These are phyloP conservation scores for Sarcodon aspratus DNA, from an alignment of 768 basidiomycete genomes.

Conservation along the genomic window DNA sequence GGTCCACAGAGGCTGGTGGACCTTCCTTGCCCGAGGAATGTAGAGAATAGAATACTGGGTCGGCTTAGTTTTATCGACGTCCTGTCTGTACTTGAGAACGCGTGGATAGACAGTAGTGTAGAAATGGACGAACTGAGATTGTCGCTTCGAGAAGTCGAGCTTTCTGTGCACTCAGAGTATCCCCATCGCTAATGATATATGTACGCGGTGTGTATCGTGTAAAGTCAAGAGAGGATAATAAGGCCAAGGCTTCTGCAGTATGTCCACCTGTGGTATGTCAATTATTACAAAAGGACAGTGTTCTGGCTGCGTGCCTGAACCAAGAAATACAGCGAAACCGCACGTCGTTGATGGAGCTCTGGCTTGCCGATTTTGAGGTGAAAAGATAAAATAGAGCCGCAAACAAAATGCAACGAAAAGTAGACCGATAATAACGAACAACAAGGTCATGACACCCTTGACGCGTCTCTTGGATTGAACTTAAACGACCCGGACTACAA, in stretches of 20 bases:
- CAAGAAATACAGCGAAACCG: slow-evolving; percentile 76
- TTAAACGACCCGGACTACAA: neutral
- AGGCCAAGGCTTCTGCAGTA: slow-evolving; percentile 73
- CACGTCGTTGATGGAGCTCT: slow-evolving; percentile 17
- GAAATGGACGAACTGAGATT: slow-evolving; percentile 9
- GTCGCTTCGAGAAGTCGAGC: slow-evolving; percentile 49
- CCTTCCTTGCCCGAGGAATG: slow-evolving; percentile 80
- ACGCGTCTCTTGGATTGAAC: neutral
- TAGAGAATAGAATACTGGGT: slow-evolving; percentile 38
- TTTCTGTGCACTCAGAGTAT: slow-evolving; percentile 65
- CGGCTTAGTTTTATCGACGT: neutral
- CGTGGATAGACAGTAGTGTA: slow-evolving; percentile 1
- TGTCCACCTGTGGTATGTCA: slow-evolving; percentile 63
- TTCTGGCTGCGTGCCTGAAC: slow-evolving; percentile 57
- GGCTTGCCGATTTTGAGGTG: slow-evolving; percentile 4
- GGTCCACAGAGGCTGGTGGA: slow-evolving; percentile 71
- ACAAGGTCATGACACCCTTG: neutral
- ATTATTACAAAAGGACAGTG: neutral
- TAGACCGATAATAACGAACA: neutral
- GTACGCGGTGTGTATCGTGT: slow-evolving; percentile 62
- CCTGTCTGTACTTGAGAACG: neutral
- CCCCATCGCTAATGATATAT: slow-evolving; percentile 78
- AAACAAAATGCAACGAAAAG: neutral
- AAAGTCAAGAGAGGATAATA: slow-evolving; percentile 66
- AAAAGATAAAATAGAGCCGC: slow-evolving; percentile 11